Conservation (phyloP, 2,329 filamentous ascomycete species). For the Colletotrichum simmondsii region DNA sequence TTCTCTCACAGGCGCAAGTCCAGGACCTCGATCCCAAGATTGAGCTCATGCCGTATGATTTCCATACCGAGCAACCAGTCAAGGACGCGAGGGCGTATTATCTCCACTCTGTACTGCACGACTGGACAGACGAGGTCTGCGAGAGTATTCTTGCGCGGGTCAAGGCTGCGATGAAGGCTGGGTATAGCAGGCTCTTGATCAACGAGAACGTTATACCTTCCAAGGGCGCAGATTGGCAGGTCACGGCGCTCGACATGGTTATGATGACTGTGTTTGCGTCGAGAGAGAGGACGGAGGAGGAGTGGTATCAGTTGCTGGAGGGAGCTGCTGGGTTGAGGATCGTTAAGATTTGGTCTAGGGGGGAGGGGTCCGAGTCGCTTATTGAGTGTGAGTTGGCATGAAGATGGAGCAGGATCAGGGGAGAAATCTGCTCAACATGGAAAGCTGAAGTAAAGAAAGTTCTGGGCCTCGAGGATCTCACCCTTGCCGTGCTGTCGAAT, state of each 20-base stretch:
- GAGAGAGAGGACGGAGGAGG: slow-evolving; percentile 35
- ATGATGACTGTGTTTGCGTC: slow-evolving; percentile 36
- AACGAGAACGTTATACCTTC: slow-evolving; percentile 35
- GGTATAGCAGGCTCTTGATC: slow-evolving; percentile 34
- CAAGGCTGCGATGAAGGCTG: slow-evolving; percentile 33
- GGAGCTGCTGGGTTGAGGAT: slow-evolving; percentile 9
- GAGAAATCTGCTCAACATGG: too few species aligned
- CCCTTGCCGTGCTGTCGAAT: too few species aligned
- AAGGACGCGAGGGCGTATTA: slow-evolving; percentile 33
- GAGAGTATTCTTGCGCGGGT: slow-evolving; percentile 27
- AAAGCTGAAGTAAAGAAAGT: too few species aligned
- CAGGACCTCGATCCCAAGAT: slow-evolving; percentile 34
- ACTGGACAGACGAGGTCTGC: slow-evolving; percentile 35
- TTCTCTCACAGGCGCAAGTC: slow-evolving; percentile 38
- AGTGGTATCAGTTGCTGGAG: slow-evolving; percentile 31
- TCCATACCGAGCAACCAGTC: slow-evolving; percentile 19
- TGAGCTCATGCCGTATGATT: slow-evolving; percentile 44
- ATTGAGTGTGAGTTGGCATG: slow-evolving; percentile 22
- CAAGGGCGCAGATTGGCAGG: slow-evolving; percentile 21
- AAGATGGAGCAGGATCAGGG: too few species aligned
- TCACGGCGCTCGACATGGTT: slow-evolving; percentile 32
- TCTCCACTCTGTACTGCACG: slow-evolving; percentile 33
- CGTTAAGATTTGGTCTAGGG: slow-evolving; percentile 18
- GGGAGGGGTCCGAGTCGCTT: slow-evolving; percentile 13
- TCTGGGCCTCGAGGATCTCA: too few species aligned